Evolutionary conservation across 768 basidiomycete genomes (phyloP), one percentile per base, ranked within the genome.

Genomic region (Paxillus ammoniavirescens): DNA sequence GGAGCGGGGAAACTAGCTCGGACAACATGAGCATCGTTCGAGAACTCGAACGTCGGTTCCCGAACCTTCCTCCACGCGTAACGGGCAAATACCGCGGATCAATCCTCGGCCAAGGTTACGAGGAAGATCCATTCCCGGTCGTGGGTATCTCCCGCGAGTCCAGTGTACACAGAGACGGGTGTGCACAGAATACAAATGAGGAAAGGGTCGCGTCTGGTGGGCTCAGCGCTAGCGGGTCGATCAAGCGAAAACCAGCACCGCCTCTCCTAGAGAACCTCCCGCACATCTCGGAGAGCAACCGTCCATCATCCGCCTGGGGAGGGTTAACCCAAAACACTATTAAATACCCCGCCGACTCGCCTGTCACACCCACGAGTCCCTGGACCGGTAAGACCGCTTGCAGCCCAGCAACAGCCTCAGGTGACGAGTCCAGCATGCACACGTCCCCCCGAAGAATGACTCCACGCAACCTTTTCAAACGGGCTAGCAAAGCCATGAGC

Each of bases 41-140:
- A 17, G 79, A 81, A 35, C 70, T 85, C 49, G 75, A 82, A 5
- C 56, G 66, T 37, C 78, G 77, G 65, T 87, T 86, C 68, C 82
- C 85, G 36, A 72, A 67, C 13, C 72, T 78, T 47, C 82, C 80
- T 5, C 64, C 70, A 35, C 65, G 70, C 40, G 58, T 69, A 21
- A 62, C 66, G 18, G 65, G 63, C 28, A 67, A 55, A 60, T 55
- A 55, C 54, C 68, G 63, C 28, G 55, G 65, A 48, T 67, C 62
- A 28, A 63, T 62, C 41, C 56, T 63, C 5, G 58, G 64, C 37
- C 53, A 65, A 49, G 49, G 55, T 30, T 60, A 63, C 42, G 60
- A 59, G 38, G 61, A 69, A 26, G 65, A 61, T 44, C 52, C 49
- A 14, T 61, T 54, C 46, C 62, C 63, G 1, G 56, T 61, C 13